Base-by-base conservation (phyloP, 2,329 filamentous ascomycete species). In the Cephalotrichum gorgonifer region DNA sequence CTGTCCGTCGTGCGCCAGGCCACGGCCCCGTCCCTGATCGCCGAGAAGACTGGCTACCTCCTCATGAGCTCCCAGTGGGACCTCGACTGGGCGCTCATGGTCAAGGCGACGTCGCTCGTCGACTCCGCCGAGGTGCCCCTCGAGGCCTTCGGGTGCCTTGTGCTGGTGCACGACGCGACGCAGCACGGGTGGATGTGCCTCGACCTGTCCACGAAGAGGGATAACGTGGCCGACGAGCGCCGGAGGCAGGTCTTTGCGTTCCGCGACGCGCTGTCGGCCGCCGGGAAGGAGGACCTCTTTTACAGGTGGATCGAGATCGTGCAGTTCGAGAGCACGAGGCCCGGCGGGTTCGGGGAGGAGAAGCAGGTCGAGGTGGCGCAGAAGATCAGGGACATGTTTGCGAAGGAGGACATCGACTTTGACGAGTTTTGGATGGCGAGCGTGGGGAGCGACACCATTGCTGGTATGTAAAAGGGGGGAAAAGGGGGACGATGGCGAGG, bases 281-380 rank as follows among this genome's bases (percentile, higher is more conserved):
- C 93, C 64, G 88, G 85, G 41, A 95, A 95, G 66, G 90, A 95
- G 64, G 81, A 85, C 54, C 64, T 96, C 48, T 96, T 96, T 69
- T 95, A 86, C 69, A 80, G 85, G 49, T 95, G 89, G 88, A 86
- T 95, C 44, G 90, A 96, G 69, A 77, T 94, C 60, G 82, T 96
- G 45, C 89, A 96, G 67, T 94, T 81, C 59, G 89, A 95, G 67
- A 84, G 86, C 39, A 84, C 81, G 31, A 77, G 78, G 55, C 86
- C 88, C 0, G 87, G 84, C 17, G 87, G 86, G 0, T 94, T 95
- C 60, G 86, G 83, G 1, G 69, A 74, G 0, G 85, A 89, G 60
- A 76, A 81, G 58, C 88, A 95, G 65, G 72, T 78, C 50, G 76
- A 73, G 41, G 83, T 86, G 1, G 87, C 88, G 51, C 69, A 79